Base-by-base conservation (phyloP, 169 alveolate genomes). In the Cytauxzoon felis region DNA sequence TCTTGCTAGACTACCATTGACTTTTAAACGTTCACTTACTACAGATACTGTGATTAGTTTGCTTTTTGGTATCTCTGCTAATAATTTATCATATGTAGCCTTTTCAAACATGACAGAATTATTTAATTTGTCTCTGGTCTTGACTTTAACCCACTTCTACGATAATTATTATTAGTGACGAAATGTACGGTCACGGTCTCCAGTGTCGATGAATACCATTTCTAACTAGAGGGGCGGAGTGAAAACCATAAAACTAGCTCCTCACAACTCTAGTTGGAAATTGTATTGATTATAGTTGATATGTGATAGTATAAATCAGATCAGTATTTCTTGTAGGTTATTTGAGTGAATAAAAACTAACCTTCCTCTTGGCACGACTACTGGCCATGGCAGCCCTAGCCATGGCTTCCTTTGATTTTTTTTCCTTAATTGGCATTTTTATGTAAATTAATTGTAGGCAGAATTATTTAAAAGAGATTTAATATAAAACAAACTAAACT, bases 111-210 rank as follows among this genome's bases (percentile, higher is more conserved):
- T 87, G 57, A 95, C 98, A 30, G 98, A 91, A 78, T 93, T 91
- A 89, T 93, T 93, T 50, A 94, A 81, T 94, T 96, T 96, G 76
- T 96, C 99, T 92, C 93, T 93, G 30, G 88, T 86, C 81, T 88
- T 91, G 13, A 89, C 91, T 75, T 91, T 88, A 26, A 90, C 90
- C 97, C 98, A 93, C 82, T 92, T 92, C 96, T 92, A 72, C 59
- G 70, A 47, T 32, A 71, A 24, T 1, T n/a, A n/a, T n/a, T n/a
- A n/a, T n/a, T n/a, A n/a, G n/a, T 16, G 50, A 34, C 47, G 50
- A 38, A 1, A 58, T 29, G n/a, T n/a, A n/a, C n/a, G n/a, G n/a
- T n/a, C n/a, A n/a, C n/a, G n/a, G n/a, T n/a, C n/a, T n/a, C n/a
- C n/a, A n/a, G n/a, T n/a, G n/a, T n/a, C n/a, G n/a, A n/a, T n/a